phyloP scores from a whole-genome alignment of 2,329 filamentous ascomycete genomes.

The Fusarium miscanthi region DNA sequence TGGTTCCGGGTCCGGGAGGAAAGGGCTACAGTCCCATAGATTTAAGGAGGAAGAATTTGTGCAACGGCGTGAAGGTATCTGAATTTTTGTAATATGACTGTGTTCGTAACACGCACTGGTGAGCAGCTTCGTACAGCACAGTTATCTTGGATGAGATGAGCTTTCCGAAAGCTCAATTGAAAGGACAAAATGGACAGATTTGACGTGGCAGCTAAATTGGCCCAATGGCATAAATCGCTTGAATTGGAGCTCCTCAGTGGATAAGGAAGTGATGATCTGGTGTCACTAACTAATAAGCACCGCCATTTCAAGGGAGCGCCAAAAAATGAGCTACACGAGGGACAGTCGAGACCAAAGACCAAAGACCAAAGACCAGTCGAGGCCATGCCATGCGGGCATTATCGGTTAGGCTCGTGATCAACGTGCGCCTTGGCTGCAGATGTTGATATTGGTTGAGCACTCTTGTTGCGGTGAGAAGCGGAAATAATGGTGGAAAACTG shows the following conservation, averaged over 20 bases:
- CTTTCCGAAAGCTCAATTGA: not conserved
- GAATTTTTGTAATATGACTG: not conserved
- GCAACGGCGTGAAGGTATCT: not conserved
- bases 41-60: not conserved
- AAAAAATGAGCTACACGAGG: not conserved
- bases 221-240: constrained; percentile 4
- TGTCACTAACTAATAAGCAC: not conserved
- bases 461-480: constrained; percentile 32
- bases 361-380: constrained; percentile 12
- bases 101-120: not conserved
- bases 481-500: not conserved
- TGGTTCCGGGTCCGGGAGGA: not conserved
- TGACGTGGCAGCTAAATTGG: constrained; percentile 15
- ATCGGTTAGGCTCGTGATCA: constrained; percentile 21
- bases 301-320: not conserved
- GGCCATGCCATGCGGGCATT: constrained; percentile 18
- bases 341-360: not conserved
- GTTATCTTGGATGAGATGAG: not conserved
- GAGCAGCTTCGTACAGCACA: not conserved
- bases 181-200: not conserved
- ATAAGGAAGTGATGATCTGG: not conserved
- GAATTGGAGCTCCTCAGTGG: not conserved
- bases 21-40: not conserved
- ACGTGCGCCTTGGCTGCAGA: constrained; percentile 28
- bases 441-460: not conserved